These are phyloP conservation scores for Nicotiana paniculata DNA, from an alignment of 257 asterid genomes.

Conservation along the genomic window DNA sequence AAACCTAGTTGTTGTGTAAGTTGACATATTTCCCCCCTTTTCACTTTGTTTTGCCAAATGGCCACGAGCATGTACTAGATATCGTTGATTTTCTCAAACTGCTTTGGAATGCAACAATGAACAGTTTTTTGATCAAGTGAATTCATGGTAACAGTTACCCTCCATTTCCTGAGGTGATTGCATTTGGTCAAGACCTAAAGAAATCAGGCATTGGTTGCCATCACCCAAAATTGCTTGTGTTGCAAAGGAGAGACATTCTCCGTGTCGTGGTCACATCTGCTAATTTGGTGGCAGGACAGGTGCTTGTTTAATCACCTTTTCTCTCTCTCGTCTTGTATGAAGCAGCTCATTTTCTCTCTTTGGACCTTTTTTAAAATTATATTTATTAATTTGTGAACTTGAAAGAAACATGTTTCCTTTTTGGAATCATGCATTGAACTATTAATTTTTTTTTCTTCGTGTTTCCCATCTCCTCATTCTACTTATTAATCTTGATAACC, in stretches of 20 bases:
- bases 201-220: slow-evolving; percentile 85
- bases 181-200: slow-evolving; percentile 75
- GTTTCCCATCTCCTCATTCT: background rate
- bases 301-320: slow-evolving; percentile 18
- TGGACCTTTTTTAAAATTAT: background rate
- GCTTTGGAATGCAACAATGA: slow-evolving; percentile 14
- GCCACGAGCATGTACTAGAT: background rate
- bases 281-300: slow-evolving; percentile 87
- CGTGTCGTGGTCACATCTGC: slow-evolving; percentile 87
- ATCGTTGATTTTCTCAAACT: slow-evolving; percentile 8
- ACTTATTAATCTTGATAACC: background rate
- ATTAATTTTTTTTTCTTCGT: background rate
- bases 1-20: slow-evolving; percentile 67
- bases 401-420: background rate
- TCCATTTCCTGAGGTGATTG: slow-evolving; percentile 83
- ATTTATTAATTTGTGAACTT: background rate
- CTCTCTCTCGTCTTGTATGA: background rate
- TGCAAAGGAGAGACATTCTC: slow-evolving; percentile 68
- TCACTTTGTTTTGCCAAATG: background rate
- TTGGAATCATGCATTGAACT: background rate
- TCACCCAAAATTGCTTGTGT: slow-evolving; percentile 77
- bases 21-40: slow-evolving; percentile 4
- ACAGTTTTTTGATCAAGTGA: slow-evolving; percentile 17
- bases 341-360: background rate
- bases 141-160: slow-evolving; percentile 57